Base-by-base conservation (phyloP, 441 rosid genomes). In the Aquilaria agallochum region DNA sequence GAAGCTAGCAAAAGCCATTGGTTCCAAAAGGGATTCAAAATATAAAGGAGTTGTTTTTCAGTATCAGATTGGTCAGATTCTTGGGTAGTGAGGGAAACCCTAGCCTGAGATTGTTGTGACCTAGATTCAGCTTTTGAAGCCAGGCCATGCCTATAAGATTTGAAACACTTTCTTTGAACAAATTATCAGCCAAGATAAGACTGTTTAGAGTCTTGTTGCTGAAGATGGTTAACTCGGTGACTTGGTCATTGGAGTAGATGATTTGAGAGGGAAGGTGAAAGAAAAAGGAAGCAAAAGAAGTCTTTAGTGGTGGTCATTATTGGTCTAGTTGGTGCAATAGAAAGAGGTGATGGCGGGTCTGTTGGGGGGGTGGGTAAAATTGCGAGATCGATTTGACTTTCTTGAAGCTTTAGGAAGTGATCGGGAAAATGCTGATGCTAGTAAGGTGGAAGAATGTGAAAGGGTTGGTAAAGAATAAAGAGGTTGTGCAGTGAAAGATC, bases 31-130 rank as follows among this genome's bases (percentile, higher is more conserved):
- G 87, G 69, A 88, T 74, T 58, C 72, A 73, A 57, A 93, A 88
- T 74, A 81, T 77, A 65, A 94, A 75, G 4, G 88, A 84, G 65
- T 88, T 93, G 72, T 82, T 83, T 53, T 68, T 78, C 74, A 93
- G 62, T 4, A 72, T 60, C 53, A 90, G 50, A 54, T 67, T 55
- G 33, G 70, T 68, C 30, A 90, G 76, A 53, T 67, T 78, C 72
- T 66, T 69, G 66, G 82, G 78, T 5, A 92, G 57, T 2, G 80
- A 82, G 59, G 98, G 96, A 66, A 85, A 78, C 44, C 68, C 58
- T 53, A 90, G 92, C 49, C 93, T 95, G 5, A 86, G 72, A 31
- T 69, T 45, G 60, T 93, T 93, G 67, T 73, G 72, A 55, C 84
- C 76, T 60, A 93, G 68, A 66, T 82, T 68, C 61, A 90, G 76